Percentiles rank a stretch among this genome's conserved stretches.
phyloP scores from a whole-genome alignment of 257 asterid species.

The Hygrophila difformis region DNA sequence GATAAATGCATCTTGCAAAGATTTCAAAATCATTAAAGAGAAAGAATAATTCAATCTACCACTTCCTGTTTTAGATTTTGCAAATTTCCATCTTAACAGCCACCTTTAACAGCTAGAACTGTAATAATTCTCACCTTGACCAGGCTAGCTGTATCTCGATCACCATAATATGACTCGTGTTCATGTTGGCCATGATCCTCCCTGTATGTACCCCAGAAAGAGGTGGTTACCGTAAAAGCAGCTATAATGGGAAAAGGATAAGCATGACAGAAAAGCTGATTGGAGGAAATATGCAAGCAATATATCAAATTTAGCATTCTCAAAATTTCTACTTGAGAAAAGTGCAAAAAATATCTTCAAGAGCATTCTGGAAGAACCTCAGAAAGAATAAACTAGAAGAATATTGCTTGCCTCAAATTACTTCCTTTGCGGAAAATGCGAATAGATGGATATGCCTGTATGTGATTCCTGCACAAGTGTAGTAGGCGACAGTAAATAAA shows the following conservation, averaged over 20 bases:
- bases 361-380: not conserved
- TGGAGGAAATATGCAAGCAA: not conserved
- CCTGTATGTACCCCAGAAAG: slow-evolving; percentile 35
- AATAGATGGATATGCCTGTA: slow-evolving; percentile 91
- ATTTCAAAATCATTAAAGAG: not conserved
- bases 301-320: not conserved
- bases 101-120: not conserved
- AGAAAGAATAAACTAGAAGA: too few species aligned
- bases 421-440: slow-evolving; percentile 89
- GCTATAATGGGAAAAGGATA: too few species aligned
- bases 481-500: not conserved
- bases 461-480: slow-evolving; percentile 67
- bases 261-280: not conserved
- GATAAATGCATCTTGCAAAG: too few species aligned
- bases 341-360: too few species aligned
- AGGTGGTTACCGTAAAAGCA: not conserved
- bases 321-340: not conserved
- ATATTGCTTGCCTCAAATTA: slow-evolving; percentile 49
- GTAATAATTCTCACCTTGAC: slow-evolving; percentile 46
- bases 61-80: not conserved
- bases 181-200: slow-evolving; percentile 90
- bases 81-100: too few species aligned
- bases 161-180: slow-evolving; percentile 96
- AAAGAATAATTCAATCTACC: not conserved
- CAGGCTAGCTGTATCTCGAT: slow-evolving; percentile 80